Percentiles rank a stretch among this genome's conserved stretches.
These are phyloP conservation scores for Penicillium chermesinum DNA, from an alignment of 495 filamentous ascomycete genomes.

Conservation along the genomic window DNA sequence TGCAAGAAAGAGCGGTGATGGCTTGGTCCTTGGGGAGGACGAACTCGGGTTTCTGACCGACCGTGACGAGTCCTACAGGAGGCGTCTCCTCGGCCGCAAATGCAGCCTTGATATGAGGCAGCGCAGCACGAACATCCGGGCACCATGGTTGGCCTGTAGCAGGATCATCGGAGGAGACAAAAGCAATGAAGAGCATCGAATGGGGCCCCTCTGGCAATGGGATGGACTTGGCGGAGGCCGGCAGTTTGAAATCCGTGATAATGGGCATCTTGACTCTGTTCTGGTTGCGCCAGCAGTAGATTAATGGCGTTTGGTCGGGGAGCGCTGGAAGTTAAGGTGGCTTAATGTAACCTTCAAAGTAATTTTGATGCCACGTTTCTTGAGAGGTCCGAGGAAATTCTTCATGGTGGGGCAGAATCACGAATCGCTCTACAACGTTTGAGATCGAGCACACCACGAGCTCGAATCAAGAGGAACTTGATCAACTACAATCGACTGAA, in stretches of 20 bases:
- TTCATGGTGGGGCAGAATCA: neutral
- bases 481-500: no score
- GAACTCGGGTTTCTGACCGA: slow-evolving; percentile 27
- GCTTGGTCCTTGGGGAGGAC: neutral
- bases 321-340: no score
- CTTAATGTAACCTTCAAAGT: no score
- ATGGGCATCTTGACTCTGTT: slow-evolving; percentile 21
- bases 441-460: neutral
- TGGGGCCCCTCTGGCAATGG: slow-evolving; percentile 14
- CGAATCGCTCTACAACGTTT: neutral
- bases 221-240: slow-evolving; percentile 14
- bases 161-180: slow-evolving; percentile 22
- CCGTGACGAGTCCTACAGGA: slow-evolving; percentile 19
- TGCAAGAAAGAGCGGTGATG: neutral
- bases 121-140: slow-evolving; percentile 27
- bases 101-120: slow-evolving; percentile 21
- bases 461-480: no score
- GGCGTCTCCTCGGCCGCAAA: slow-evolving; percentile 17
- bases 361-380: neutral
- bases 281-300: no score
- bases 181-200: slow-evolving; percentile 25
- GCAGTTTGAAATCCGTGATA: slow-evolving; percentile 20
- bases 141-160: slow-evolving; percentile 28
- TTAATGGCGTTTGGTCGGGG: no score
- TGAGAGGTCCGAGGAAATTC: neutral